A percentile compares a stretch with the other conserved stretches of the same genome.
Evolutionary conservation across 805 yeast species (phyloP).

Genomic region (Candida hungchunana): DNA sequence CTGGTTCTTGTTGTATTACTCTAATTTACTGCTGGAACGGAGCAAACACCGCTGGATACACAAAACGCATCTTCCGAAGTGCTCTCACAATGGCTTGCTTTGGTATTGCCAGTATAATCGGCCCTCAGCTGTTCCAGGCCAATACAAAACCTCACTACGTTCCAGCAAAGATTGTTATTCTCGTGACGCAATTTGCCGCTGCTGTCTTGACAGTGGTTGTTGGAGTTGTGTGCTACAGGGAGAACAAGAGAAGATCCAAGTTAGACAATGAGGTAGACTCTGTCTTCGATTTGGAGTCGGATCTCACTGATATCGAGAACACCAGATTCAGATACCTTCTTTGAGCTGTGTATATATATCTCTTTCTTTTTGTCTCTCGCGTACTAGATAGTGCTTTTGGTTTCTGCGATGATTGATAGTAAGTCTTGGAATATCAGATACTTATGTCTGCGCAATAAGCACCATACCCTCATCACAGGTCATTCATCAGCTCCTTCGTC

Average conservation of each 20-base stretch:
- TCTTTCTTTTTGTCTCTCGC: too few species aligned
- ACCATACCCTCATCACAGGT: too few species aligned
- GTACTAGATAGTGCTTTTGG: too few species aligned
- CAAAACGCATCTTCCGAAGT: slow-evolving; percentile 48
- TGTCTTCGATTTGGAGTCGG: slow-evolving; percentile 26
- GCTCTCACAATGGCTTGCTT: slow-evolving; percentile 50
- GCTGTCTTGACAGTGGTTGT: slow-evolving; percentile 37
- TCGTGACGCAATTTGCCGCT: slow-evolving; percentile 46
- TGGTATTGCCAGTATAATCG: slow-evolving; percentile 51
- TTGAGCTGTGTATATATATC: slow-evolving; percentile 1
- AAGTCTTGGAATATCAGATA: too few species aligned
- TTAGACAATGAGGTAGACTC: slow-evolving; percentile 1
- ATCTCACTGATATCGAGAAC: slow-evolving; percentile 48
- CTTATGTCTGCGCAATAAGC: too few species aligned
- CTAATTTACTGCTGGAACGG: slow-evolving; percentile 55
- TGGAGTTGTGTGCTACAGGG: slow-evolving; percentile 38
- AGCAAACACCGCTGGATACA: slow-evolving; percentile 55
- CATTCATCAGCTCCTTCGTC: too few species aligned
- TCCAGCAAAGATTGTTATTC: slow-evolving; percentile 53
- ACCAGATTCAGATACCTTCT: slow-evolving; percentile 40
- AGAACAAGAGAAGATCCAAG: slow-evolving; percentile 49
- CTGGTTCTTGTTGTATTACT: slow-evolving; percentile 53
- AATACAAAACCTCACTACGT: slow-evolving; percentile 45
- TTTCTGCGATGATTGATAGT: too few species aligned
- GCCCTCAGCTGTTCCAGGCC: slow-evolving; percentile 56